phyloP scores from a whole-genome alignment of 192 early-diverging fungal genomes.

The Neocallimastix lanati region DNA sequence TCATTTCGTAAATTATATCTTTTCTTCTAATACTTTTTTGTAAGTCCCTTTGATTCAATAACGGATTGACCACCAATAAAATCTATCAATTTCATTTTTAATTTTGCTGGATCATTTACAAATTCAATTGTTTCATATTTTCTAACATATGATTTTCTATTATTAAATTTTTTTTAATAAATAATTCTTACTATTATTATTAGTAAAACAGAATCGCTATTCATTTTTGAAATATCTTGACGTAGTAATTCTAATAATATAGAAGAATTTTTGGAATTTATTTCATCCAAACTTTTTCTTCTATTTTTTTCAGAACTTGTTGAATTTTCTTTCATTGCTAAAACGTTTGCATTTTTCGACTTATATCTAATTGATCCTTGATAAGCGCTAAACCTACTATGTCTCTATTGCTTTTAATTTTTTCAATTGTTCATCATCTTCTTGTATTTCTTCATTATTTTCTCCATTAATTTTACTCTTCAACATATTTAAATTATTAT shows the following conservation, averaged over 20 bases:
- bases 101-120: not conserved
- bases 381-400: not conserved
- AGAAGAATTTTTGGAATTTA: not conserved
- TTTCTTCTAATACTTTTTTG: conserved; percentile 64
- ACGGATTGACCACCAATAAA: not conserved
- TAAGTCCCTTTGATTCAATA: not conserved
- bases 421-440: not conserved
- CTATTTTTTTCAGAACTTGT: not conserved
- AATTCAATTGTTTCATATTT: not conserved
- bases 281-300: no score
- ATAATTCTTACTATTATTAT: no score
- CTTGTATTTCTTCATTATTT: not conserved
- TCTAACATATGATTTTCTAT: not conserved
- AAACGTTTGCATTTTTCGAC: not conserved
- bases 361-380: not conserved
- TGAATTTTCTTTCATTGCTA: not conserved
- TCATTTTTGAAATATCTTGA: not conserved
- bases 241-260: not conserved
- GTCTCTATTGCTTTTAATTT: not conserved
- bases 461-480: not conserved
- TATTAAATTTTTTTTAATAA: no score
- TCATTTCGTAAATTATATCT: conserved; percentile 86
- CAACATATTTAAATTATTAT: no score
- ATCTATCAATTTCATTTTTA: not conserved
- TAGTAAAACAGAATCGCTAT: not conserved